Evolutionary conservation across 1,284 basidiomycete genomes (phyloP), one percentile per base, ranked within the genome.

Genomic region (Trichosporon sp.): DNA sequence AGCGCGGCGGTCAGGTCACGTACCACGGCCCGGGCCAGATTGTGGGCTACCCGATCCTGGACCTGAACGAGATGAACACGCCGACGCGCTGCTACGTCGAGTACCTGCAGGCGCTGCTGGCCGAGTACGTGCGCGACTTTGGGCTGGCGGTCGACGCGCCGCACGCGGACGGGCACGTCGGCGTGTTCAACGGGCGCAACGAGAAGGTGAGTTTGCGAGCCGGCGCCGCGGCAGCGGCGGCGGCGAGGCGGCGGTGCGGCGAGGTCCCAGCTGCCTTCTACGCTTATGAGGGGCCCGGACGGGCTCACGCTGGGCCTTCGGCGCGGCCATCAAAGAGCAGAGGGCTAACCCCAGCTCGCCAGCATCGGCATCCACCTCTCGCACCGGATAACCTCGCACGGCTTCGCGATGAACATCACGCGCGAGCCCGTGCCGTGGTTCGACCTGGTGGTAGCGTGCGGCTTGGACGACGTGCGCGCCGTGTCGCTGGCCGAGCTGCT

Each of bases 1-100:
- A 89, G 72, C 87, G 97, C 70, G 96, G 96, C 11, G 96, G 96
- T 1, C 90, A 98, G 82, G 88, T 95, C 68, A 99, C 97, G 1
- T 99, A 94, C 82, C 97, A 99, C 81, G 97, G 97, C 0, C 96
- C 96, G 0, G 97, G 97, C 2, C 97, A 99, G 83, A 86, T 99
- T 72, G 92, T 98, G 13, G 97, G 94, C 35, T 99, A 99, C 79
- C 93, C 95, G 1, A 87, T 98, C 65, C 85, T 98, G 58, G 95
- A 99, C 83, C 86, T 98, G 18, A 86, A 84, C 1, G 81, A 84
- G 12, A 86, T 88, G 78, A 79, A 84, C 85, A 78, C 85, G 8
- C 76, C 83, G 4, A 85, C 85, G 0, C 68, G 84, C 64, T 84
- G 83, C 74, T 86, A 86, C 73, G 85, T 86, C 21, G 83, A 85